Evolutionary conservation across 169 alveolate species (phyloP), one percentile per base, ranked within the genome.

Genomic region (Eimeria necatrix): DNA sequence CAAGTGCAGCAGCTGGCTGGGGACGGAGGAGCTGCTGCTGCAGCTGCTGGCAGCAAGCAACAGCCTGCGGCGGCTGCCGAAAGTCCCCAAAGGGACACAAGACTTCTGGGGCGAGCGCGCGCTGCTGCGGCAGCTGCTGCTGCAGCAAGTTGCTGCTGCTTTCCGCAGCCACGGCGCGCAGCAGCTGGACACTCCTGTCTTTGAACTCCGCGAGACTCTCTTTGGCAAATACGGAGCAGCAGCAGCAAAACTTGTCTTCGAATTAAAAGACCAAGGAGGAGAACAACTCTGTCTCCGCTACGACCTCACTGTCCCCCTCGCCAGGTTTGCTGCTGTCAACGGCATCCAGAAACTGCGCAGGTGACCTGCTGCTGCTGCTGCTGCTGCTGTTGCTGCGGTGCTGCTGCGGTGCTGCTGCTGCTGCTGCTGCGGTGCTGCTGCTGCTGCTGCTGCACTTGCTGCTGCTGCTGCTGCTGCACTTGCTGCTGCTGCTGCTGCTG

Each of bases 291-390:
- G 99, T 18, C 97, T 99, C 80, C 97, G 99, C 94, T 99, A 99
- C 94, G 99, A 99, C 97, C 96, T 99, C 83, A 99, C 99, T 26
- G 99, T 99, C 8, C 99, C 99, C 12, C 98, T 99, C 81, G 99
- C 99, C 22, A 97, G 99, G 46, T 99, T 97, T 96, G 93, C 98
- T 68, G 99, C 99, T 18, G 95, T 98, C 4, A 96, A 98, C 78
- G 97, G 98, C 76, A 56, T 98, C 73, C 97, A 97, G 22, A 94
- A 97, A 61, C 95, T 99, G 48, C 99, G 99, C 95, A 97, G 99
- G n/a, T n/a, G n/a, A n/a, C n/a, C n/a, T n/a, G n/a, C n/a, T 95
- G n/a, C n/a, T n/a, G n/a, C n/a, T n/a, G n/a, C n/a, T n/a, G n/a
- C n/a, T n/a, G n/a, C n/a, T n/a, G n/a, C n/a, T n/a, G n/a, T n/a